Evolutionary conservation across 1,284 basidiomycete genomes (phyloP).

Genomic region (Pseudozyma sp.): DNA sequence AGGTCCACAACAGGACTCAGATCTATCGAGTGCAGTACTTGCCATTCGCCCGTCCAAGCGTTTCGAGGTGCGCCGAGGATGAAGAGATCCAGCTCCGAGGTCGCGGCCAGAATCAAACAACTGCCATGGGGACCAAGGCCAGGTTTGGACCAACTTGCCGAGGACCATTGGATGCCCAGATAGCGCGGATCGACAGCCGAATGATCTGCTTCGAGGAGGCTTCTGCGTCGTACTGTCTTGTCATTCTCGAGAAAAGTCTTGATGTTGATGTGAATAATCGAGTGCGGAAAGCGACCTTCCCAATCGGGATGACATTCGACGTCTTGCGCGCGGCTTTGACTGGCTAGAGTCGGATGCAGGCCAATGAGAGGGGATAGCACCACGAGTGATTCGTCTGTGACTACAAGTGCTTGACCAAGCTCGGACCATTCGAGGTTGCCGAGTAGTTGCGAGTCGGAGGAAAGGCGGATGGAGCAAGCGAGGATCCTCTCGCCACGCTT

Average conservation of each 20-base stretch:
- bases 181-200: constrained; percentile 31
- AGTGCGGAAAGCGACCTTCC: constrained; percentile 38
- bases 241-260: constrained; percentile 40
- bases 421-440: constrained; percentile 44
- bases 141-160: constrained; percentile 44
- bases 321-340: constrained; percentile 23
- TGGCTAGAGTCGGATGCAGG: constrained; percentile 20
- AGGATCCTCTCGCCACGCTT: constrained; percentile 14
- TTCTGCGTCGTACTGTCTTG: constrained; percentile 13
- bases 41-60: constrained; percentile 40
- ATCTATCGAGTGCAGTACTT: constrained; percentile 24
- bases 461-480: constrained; percentile 31
- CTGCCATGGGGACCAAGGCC: constrained; percentile 36
- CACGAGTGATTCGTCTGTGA: constrained; percentile 33
- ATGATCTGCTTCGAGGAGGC: constrained; percentile 36
- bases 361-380: constrained; percentile 27
- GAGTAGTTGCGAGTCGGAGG: constrained; percentile 12
- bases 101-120: constrained; percentile 42
- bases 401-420: constrained; percentile 38
- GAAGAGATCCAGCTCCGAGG: constrained; percentile 45
- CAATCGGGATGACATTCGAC: constrained; percentile 41
- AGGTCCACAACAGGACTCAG: constrained; percentile 5
- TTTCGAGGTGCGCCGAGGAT: constrained; percentile 38
- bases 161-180: constrained; percentile 24
- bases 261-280: constrained; percentile 35